Conservation (phyloP, 768 basidiomycete species). For the Suillus paluster region DNA sequence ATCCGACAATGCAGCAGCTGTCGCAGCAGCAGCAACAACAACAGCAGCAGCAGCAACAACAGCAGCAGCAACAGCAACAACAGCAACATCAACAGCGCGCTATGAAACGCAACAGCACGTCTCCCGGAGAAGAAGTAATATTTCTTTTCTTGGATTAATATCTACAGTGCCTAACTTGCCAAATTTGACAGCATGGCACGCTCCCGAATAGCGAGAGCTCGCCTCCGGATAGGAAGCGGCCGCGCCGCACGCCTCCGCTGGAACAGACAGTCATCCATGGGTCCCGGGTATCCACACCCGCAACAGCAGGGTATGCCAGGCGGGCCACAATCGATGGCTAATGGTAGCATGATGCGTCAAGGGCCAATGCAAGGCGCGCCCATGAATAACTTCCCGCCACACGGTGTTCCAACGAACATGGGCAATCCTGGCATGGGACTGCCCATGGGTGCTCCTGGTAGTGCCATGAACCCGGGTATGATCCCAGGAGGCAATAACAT, state of each 20-base stretch:
- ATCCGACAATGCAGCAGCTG: conserved; percentile 38
- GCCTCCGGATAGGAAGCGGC: conserved; percentile 59
- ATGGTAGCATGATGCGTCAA: conserved; percentile 45
- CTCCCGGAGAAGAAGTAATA: conserved; percentile 63
- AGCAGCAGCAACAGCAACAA: conserved; percentile 23
- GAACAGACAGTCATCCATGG: conserved; percentile 47
- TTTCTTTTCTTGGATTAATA: conserved; percentile 11
- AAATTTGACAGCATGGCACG: conserved; percentile 45
- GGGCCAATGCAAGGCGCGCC: too few species aligned
- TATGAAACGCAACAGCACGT: conserved; percentile 62
- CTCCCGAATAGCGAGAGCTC: conserved; percentile 55
- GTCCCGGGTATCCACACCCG: conserved; percentile 36
- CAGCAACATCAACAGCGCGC: conserved; percentile 31
- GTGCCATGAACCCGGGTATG: conserved; percentile 43
- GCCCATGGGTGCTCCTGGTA: conserved; percentile 33
- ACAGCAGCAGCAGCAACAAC: conserved; percentile 21
- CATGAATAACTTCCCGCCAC: conserved; percentile 39
- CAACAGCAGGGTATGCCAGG: conserved; percentile 42
- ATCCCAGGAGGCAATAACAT: conserved; percentile 34
- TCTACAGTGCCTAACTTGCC: not conserved
- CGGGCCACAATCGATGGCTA: conserved; percentile 42
- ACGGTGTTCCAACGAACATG: conserved; percentile 33
- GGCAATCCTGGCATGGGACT: conserved; percentile 37
- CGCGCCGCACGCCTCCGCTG: conserved; percentile 52
- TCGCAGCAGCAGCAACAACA: conserved; percentile 27